phyloP scores from a whole-genome alignment of 306 rosid genomes.

The Acacia confusa region DNA sequence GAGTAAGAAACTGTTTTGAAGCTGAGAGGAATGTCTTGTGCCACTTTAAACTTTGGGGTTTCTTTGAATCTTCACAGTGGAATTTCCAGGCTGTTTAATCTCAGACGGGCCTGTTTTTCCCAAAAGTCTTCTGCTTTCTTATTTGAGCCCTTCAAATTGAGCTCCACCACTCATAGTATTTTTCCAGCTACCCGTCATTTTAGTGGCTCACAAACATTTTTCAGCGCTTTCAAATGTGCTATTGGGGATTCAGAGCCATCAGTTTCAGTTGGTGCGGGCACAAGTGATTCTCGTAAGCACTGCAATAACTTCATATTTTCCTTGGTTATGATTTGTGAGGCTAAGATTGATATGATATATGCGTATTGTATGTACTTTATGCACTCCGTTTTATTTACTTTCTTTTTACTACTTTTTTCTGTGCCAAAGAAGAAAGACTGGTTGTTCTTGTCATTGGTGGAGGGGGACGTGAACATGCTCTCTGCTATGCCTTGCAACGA shows the following conservation, averaged over 20 bases:
- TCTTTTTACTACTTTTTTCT: background rate
- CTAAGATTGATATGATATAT: background rate
- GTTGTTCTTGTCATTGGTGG: slow-evolving; percentile 86
- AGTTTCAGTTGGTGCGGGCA: slow-evolving; percentile 25
- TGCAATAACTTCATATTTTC: background rate
- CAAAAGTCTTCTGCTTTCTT: slow-evolving; percentile 32
- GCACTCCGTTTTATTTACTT: slow-evolving; percentile 7
- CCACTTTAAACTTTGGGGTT: slow-evolving; percentile 36
- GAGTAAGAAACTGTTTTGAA: slow-evolving; percentile 3
- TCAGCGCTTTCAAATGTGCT: slow-evolving; percentile 20
- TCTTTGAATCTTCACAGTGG: slow-evolving; percentile 33
- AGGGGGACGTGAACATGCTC: slow-evolving; percentile 97
- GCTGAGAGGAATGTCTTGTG: slow-evolving; percentile 43
- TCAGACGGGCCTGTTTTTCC: slow-evolving; percentile 14
- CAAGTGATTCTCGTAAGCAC: slow-evolving; percentile 35
- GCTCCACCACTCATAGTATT: slow-evolving; percentile 7
- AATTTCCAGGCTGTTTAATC: slow-evolving; percentile 26
- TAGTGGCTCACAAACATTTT: slow-evolving; percentile 17
- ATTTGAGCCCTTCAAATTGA: slow-evolving; percentile 21
- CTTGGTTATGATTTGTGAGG: slow-evolving; percentile 1
- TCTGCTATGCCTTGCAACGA: slow-evolving; percentile 86
- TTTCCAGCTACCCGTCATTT: background rate
- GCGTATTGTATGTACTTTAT: background rate
- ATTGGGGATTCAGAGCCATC: slow-evolving; percentile 30
- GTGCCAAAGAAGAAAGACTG: slow-evolving; percentile 47